Evolutionary conservation across 495 filamentous ascomycete species (phyloP).

Genomic region (Penicillium taxi): DNA sequence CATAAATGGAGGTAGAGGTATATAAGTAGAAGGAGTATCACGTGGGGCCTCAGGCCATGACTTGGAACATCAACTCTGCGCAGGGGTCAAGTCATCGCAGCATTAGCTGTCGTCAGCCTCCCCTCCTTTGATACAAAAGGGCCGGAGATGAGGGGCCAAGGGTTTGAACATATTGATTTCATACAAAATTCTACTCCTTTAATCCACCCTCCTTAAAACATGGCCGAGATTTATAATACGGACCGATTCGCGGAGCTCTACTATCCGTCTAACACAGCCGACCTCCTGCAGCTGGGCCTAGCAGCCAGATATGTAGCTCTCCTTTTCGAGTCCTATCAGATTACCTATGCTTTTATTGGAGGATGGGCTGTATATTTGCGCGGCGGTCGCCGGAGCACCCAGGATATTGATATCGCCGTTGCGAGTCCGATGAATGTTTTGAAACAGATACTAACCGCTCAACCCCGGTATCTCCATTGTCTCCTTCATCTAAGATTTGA

Average conservation of each 20-base stretch:
- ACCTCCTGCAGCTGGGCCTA: constrained; percentile 17
- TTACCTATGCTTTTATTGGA: constrained; percentile 19
- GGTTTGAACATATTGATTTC: too few relatives aligned
- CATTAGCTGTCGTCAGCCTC: too few relatives aligned
- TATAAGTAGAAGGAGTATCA: too few relatives aligned
- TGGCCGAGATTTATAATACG: constrained; percentile 21
- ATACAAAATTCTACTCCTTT: too few relatives aligned
- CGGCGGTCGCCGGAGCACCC: constrained; percentile 13
- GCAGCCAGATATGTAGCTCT: constrained; percentile 15
- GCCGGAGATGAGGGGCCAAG: too few relatives aligned
- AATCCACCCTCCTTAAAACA: too few relatives aligned
- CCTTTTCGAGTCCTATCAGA: constrained; percentile 15
- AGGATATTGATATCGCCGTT: constrained; percentile 19
- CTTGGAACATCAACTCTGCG: too few relatives aligned
- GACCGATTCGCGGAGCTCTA: constrained; percentile 20
- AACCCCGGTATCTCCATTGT: constrained; percentile 15
- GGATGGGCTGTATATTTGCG: constrained; percentile 18
- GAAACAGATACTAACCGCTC: constrained; percentile 14
- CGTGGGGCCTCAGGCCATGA: too few relatives aligned
- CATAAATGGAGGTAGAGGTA: too few relatives aligned
- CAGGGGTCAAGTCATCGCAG: too few relatives aligned
- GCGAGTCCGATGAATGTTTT: constrained; percentile 15
- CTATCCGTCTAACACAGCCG: constrained; percentile 18
- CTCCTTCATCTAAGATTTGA: too few relatives aligned
- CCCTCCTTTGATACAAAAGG: too few relatives aligned